phyloP scores from a whole-genome alignment of 2,329 filamentous ascomycete genomes.

The Trichophaea hybrida region DNA sequence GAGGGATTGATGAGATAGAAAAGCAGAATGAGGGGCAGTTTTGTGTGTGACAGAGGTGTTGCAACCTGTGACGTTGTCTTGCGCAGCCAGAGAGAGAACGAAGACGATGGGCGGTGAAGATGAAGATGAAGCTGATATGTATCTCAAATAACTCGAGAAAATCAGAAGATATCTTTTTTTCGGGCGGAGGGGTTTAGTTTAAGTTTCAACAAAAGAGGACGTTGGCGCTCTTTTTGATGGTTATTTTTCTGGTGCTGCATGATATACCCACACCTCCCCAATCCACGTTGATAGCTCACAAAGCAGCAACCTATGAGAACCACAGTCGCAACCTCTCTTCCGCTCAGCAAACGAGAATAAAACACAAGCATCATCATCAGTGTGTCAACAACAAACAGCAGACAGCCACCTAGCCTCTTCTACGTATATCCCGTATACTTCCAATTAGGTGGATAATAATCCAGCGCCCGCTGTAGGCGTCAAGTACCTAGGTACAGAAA shows the following conservation, averaged over 20 bases:
- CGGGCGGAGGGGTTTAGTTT: background rate
- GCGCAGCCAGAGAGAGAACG: no score
- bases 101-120: background rate
- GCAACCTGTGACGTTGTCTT: no score
- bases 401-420: background rate
- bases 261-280: background rate
- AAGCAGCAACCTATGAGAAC: background rate
- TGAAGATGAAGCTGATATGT: background rate
- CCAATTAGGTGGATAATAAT: no score
- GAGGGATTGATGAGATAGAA: background rate
- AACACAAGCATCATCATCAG: background rate
- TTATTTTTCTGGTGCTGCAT: background rate
- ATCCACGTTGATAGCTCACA: background rate
- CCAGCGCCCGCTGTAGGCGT: no score
- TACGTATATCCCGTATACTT: no score
- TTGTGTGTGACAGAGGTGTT: no score
- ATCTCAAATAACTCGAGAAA: background rate
- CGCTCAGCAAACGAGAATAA: constrained; percentile 4
- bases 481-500: no score
- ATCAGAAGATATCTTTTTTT: background rate
- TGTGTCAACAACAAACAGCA: constrained; percentile 1
- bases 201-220: background rate
- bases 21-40: background rate
- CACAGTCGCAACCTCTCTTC: background rate
- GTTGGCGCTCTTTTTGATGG: background rate